A percentile compares a stretch with the other conserved stretches of the same genome.
Conservation (phyloP, 140 eudicot species). For the Ambrosia hybrid region DNA sequence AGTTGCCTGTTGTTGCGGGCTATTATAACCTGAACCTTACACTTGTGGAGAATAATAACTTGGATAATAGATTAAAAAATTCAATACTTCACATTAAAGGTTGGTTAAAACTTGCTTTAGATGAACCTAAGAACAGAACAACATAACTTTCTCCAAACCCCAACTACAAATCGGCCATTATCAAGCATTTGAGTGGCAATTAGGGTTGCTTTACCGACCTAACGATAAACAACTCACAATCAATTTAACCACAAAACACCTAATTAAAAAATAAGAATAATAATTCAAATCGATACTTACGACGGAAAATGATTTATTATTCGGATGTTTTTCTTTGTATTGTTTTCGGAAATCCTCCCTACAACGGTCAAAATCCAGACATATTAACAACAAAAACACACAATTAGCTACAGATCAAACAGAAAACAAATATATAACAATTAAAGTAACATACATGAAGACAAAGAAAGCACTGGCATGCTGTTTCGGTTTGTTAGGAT, state of each 20-base stretch:
- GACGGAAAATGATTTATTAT: constrained; percentile 68
- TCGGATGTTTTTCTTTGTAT: constrained; percentile 61
- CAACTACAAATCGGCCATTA: no score
- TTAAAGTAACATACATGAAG: constrained; percentile 45
- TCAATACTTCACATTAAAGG: no score
- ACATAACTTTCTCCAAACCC: no score
- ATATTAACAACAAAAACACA: not conserved
- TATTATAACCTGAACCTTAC: constrained; percentile 19
- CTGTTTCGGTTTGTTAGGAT: constrained; percentile 71
- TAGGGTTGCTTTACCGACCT: constrained; percentile 90
- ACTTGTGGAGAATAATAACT: constrained; percentile 6
- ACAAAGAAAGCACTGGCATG: constrained; percentile 71
- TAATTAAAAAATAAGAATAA: no score
- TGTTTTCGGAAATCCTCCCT: constrained; percentile 81
- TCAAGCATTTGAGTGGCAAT: no score
- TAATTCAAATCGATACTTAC: constrained; percentile 29
- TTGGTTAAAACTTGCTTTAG: no score
- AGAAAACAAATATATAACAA: not conserved
- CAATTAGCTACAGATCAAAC: not conserved
- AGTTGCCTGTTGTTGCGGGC: not conserved
- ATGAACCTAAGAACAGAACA: no score
- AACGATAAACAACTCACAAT: not conserved
- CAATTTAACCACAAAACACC: not conserved
- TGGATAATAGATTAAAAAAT: no score
- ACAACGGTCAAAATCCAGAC: constrained; percentile 1